A percentile compares a stretch with the other conserved stretches of the same genome.
Conservation (phyloP, 2,329 filamentous ascomycete species). For the Apiospora sp. region DNA sequence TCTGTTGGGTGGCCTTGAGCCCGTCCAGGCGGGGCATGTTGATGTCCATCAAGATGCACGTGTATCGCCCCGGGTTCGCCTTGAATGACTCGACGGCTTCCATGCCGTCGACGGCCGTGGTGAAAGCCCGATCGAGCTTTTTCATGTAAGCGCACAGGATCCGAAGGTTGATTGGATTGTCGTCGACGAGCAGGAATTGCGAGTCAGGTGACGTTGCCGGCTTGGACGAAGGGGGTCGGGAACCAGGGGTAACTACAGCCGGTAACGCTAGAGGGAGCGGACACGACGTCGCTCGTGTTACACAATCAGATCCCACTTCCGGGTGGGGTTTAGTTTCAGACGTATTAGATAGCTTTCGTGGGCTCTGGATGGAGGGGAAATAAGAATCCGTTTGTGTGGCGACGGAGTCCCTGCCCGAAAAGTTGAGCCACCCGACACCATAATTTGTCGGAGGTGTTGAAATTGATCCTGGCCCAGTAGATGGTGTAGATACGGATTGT, state of each 20-base stretch:
- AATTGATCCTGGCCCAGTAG: not conserved
- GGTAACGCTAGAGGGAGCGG: not conserved
- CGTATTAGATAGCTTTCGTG: not conserved
- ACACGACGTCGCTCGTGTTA: not conserved
- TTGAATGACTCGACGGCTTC: conserved; percentile 48
- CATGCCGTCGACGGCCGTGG: conserved; percentile 47
- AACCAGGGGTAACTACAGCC: too few species aligned
- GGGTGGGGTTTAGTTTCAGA: not conserved
- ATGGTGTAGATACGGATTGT: not conserved
- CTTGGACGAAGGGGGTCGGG: too few species aligned
- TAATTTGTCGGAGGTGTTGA: not conserved
- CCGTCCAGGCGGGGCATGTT: conserved; percentile 56
- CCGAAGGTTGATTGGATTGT: conserved; percentile 50
- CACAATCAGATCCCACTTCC: not conserved
- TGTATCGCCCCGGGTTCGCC: conserved; percentile 22
- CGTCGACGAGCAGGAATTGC: conserved; percentile 48
- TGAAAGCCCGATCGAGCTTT: conserved; percentile 40
- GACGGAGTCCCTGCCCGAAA: too few species aligned
- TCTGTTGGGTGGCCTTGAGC: conserved; percentile 47
- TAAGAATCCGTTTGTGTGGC: not conserved
- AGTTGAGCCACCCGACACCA: too few species aligned
- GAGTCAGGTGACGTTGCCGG: not conserved
- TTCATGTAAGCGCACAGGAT: conserved; percentile 42
- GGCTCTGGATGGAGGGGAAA: not conserved
- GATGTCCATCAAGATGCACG: conserved; percentile 43